Conservation (phyloP, 1,284 basidiomycete genomes). For the Erythrobasidium hasegawianum region DNA sequence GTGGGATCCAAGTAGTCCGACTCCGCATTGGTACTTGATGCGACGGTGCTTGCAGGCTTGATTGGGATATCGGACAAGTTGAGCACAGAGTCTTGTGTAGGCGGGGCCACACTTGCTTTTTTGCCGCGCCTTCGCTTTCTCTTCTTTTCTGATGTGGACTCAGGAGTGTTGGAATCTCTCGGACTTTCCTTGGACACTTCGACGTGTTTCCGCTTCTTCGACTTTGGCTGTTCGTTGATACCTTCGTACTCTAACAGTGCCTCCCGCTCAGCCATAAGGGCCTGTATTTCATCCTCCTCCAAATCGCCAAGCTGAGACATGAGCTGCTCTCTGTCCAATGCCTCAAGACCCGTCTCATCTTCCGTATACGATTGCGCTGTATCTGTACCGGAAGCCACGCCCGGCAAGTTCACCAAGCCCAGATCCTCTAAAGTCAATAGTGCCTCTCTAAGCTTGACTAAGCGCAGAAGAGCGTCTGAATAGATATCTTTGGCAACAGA, state of each 20-base stretch:
- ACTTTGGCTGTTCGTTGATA: slow-evolving; percentile 23
- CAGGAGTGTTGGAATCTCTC: not conserved
- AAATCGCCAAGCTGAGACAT: slow-evolving; percentile 42
- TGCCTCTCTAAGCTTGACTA: slow-evolving; percentile 79
- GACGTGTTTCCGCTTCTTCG: slow-evolving; percentile 33
- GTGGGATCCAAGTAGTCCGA: slow-evolving; percentile 73
- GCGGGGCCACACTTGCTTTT: not conserved
- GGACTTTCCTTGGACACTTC: slow-evolving; percentile 15
- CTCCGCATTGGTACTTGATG: slow-evolving; percentile 45
- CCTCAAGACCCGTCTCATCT: slow-evolving; percentile 53
- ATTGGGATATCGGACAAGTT: slow-evolving; percentile 5
- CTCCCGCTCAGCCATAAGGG: slow-evolving; percentile 44
- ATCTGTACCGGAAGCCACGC: slow-evolving; percentile 41
- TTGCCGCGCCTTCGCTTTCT: slow-evolving; percentile 45
- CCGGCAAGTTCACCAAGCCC: slow-evolving; percentile 55
- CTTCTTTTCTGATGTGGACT: slow-evolving; percentile 14
- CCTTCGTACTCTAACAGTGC: slow-evolving; percentile 27
- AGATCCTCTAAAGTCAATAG: slow-evolving; percentile 77
- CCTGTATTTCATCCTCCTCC: slow-evolving; percentile 47
- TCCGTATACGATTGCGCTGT: slow-evolving; percentile 46
- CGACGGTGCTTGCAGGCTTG: slow-evolving; percentile 40
- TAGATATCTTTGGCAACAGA: slow-evolving; percentile 59
- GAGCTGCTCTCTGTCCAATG: slow-evolving; percentile 56
- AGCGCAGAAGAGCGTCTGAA: slow-evolving; percentile 69
- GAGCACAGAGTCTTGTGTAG: not conserved